Percentiles rank a stretch among this genome's conserved stretches.
These are phyloP conservation scores for Globisporangium uncinulatum DNA, from an alignment of 352 stramenopile species.

Conservation along the genomic window DNA sequence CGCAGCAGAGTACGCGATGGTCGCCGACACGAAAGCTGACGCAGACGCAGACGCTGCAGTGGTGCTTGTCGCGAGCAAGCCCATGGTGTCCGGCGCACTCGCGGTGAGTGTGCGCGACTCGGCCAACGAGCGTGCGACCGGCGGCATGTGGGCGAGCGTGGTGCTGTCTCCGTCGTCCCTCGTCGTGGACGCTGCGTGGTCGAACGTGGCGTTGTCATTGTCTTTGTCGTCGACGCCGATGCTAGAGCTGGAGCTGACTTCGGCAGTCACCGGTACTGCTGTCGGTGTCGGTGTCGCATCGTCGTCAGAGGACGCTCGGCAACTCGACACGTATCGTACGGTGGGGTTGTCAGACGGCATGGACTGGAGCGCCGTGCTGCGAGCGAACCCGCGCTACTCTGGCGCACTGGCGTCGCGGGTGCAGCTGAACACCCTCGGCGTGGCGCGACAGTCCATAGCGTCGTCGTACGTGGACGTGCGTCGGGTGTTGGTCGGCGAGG, in stretches of 20 bases:
- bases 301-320: not conserved
- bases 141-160: constrained; percentile 15
- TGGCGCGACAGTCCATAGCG: constrained; percentile 13
- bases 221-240: too few species aligned
- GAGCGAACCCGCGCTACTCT: constrained; percentile 10
- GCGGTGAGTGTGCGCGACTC: constrained; percentile 7
- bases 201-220: constrained; percentile 5
- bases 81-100: constrained; percentile 16
- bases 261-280: too few species aligned
- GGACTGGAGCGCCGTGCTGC: not conserved
- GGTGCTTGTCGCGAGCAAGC: constrained; percentile 19
- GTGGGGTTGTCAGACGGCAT: not conserved
- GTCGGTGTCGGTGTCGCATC: too few species aligned
- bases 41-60: not conserved
- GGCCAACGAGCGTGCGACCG: constrained; percentile 9
- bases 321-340: not conserved
- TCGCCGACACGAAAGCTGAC: too few species aligned
- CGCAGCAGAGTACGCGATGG: constrained; percentile 6
- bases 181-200: not conserved
- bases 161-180: constrained; percentile 7
- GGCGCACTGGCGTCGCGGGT: constrained; percentile 13
- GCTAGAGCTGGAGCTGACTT: too few species aligned
- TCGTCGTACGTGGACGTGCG: constrained; percentile 12
- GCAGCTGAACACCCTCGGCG: constrained; percentile 14
- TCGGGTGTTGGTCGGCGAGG: constrained; percentile 18